These are phyloP conservation scores for Kluyveromyces sp. DNA, from an alignment of 1,139 yeast genomes.

Conservation along the genomic window DNA sequence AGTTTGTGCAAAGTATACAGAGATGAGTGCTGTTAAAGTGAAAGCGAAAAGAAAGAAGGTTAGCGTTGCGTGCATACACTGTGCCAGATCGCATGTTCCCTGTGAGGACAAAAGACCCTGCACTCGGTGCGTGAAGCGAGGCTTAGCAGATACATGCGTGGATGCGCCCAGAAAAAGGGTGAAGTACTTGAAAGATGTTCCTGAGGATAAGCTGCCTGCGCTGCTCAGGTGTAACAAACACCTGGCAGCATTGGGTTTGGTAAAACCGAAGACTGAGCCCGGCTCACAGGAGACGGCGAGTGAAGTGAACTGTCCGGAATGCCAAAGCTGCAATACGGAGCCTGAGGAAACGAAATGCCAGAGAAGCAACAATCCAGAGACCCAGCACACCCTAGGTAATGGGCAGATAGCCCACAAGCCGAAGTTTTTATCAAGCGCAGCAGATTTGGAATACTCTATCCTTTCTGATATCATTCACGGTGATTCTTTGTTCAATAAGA, in stretches of 20 bases:
- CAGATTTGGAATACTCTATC: constrained; percentile 72
- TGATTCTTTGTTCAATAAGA: constrained; percentile 30
- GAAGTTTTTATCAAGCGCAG: constrained; percentile 60
- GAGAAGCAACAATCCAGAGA: constrained; percentile 4
- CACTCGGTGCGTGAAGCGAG: constrained; percentile 64
- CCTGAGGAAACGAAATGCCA: not conserved
- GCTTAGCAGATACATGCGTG: constrained; percentile 64
- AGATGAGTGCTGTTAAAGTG: not conserved
- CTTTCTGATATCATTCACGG: constrained; percentile 66
- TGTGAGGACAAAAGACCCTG: constrained; percentile 84
- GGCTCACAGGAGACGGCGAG: not conserved
- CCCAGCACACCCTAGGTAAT: constrained; percentile 17
- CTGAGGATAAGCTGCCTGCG: constrained; percentile 28
- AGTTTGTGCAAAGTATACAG: not conserved
- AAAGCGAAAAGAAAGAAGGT: constrained; percentile 45
- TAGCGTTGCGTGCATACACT: constrained; percentile 76
- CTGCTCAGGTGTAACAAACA: constrained; percentile 8
- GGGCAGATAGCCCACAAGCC: constrained; percentile 24
- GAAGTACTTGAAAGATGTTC: constrained; percentile 64
- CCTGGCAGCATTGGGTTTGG: not conserved
- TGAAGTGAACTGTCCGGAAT: not conserved
- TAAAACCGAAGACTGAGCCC: constrained; percentile 1
- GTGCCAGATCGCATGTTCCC: constrained; percentile 81
- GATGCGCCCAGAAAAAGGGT: constrained; percentile 88
- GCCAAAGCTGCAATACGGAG: not conserved